Percentiles rank a stretch among this genome's conserved stretches.
Evolutionary conservation across 225 moss, liverwort and hornwort genomes (phyloP).

Genomic region (Bryoerythrophyllum caledonicum): DNA sequence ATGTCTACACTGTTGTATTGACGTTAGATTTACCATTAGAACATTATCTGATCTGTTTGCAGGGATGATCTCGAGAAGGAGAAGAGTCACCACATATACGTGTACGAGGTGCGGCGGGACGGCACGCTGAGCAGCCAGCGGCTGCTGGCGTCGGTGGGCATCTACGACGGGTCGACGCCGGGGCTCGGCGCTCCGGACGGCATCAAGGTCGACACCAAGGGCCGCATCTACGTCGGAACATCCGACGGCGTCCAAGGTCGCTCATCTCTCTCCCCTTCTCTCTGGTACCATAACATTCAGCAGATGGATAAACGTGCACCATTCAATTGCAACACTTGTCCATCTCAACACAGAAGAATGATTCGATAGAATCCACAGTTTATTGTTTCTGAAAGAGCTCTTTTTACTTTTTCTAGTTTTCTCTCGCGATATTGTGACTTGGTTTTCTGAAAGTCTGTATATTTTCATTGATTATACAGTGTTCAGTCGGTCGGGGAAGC

Average conservation of each 20-base stretch:
- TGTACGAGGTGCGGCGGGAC: conserved; percentile 48
- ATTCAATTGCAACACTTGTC: no score
- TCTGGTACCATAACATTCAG: no score
- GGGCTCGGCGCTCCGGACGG: conserved; percentile 68
- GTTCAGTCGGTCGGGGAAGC: conserved; percentile 48
- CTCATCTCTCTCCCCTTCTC: no score
- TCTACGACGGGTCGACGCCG: conserved; percentile 60
- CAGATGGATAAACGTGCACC: no score
- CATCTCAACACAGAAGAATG: no score
- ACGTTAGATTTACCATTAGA: no score
- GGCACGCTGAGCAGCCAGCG: conserved; percentile 57
- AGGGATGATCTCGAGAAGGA: conserved; percentile 32
- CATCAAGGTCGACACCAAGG: conserved; percentile 75
- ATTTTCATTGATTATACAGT: conserved; percentile 28
- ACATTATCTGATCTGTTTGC: neutral
- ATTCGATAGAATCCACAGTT: no score
- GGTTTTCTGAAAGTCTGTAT: no score
- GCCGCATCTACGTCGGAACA: conserved; percentile 57
- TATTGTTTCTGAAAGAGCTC: no score
- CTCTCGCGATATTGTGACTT: no score
- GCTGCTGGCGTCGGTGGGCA: conserved; percentile 60
- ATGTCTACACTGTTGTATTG: no score
- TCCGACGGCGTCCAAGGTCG: conserved; percentile 72
- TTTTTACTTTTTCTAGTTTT: no score
- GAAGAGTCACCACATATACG: conserved; percentile 60